phyloP scores from a whole-genome alignment of 2,329 filamentous ascomycete species.

The Diaporthe citrichinensis region DNA sequence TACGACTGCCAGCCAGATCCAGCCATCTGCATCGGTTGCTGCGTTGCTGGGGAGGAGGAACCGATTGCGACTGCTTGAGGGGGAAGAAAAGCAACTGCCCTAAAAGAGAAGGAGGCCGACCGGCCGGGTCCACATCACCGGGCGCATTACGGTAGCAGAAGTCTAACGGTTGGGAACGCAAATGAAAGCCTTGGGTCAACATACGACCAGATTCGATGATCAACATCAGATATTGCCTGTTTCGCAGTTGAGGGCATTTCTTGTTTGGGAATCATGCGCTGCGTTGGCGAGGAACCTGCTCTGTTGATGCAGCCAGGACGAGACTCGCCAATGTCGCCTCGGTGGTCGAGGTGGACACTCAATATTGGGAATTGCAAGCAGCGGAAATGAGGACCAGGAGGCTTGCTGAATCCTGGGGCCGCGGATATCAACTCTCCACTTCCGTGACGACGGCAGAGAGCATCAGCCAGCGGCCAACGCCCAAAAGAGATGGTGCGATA shows the following conservation, averaged over 20 bases:
- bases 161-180: background rate
- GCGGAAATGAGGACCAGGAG: conserved; percentile 26
- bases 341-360: conserved; percentile 21
- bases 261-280: conserved; percentile 3
- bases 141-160: conserved; percentile 17
- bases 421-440: conserved; percentile 31
- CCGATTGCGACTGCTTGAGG: background rate
- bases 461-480: background rate
- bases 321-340: background rate
- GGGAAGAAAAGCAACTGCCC: background rate
- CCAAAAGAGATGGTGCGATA: conserved; percentile 36
- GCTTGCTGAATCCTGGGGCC: conserved; percentile 16
- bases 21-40: background rate
- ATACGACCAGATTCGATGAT: conserved; percentile 13
- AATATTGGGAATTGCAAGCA: conserved; percentile 16
- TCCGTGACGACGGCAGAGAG: conserved; percentile 17
- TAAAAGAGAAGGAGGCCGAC: background rate
- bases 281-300: background rate
- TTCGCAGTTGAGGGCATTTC: background rate
- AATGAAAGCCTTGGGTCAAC: background rate
- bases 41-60: background rate
- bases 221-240: conserved; percentile 6
- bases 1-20: background rate
- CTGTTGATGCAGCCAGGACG: background rate
- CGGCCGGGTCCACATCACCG: conserved; percentile 14